phyloP scores from a whole-genome alignment of 306 rosid genomes.

The Comarum palustre region DNA sequence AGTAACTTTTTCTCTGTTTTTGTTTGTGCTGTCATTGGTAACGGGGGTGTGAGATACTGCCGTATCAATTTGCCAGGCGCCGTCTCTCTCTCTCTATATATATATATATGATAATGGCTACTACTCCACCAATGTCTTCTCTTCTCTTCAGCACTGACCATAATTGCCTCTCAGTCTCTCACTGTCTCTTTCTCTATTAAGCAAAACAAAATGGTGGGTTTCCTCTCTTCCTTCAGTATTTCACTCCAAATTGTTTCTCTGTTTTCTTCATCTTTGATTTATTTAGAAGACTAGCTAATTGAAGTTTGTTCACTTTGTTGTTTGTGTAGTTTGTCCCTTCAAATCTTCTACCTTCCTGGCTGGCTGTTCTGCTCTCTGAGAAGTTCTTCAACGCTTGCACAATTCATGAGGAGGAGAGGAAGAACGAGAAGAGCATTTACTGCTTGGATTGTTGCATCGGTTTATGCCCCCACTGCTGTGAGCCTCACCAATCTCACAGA shows the following conservation, averaged over 20 bases:
- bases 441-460: slow-evolving; percentile 88
- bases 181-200: not conserved
- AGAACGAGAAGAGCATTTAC: slow-evolving; percentile 84
- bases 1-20: slow-evolving; percentile 23
- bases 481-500: slow-evolving; percentile 72
- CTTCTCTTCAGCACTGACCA: slow-evolving; percentile 23
- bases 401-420: slow-evolving; percentile 73
- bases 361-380: slow-evolving; percentile 59
- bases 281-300: not conserved
- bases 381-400: slow-evolving; percentile 93
- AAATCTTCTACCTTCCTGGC: slow-evolving; percentile 67
- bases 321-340: slow-evolving; percentile 34
- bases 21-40: slow-evolving; percentile 47
- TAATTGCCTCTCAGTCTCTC: not conserved
- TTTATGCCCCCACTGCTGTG: slow-evolving; percentile 82
- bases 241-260: not conserved
- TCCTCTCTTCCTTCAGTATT: not conserved
- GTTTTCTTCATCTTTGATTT: not conserved
- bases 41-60: slow-evolving; percentile 28
- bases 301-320: slow-evolving; percentile 5
- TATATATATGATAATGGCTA: slow-evolving; percentile 33
- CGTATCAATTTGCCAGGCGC: slow-evolving; percentile 52
- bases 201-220: slow-evolving; percentile 45
- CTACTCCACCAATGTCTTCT: slow-evolving; percentile 29
- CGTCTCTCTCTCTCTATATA: slow-evolving; percentile 42